phyloP scores from a whole-genome alignment of 495 filamentous ascomycete genomes.

The Penicillium subrubescens region DNA sequence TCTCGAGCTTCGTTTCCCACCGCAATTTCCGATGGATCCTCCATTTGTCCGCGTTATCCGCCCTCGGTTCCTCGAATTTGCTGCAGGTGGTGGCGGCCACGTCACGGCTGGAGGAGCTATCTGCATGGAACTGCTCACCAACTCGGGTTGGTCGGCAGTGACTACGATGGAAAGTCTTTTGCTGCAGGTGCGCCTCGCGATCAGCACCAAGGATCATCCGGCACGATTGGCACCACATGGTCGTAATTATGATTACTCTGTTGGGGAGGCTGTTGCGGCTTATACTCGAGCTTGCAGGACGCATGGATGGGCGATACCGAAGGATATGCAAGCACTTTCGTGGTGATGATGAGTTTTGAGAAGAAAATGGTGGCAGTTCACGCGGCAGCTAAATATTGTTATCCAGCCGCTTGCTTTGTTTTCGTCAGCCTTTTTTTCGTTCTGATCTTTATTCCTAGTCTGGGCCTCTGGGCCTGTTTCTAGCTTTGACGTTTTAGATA shows the following conservation, averaged over 20 bases:
- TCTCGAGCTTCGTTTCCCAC: constrained; percentile 77
- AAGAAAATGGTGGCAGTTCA: not conserved
- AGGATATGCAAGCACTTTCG: constrained; percentile 27
- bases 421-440: not conserved
- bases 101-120: constrained; percentile 86
- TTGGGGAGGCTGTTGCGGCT: constrained; percentile 72
- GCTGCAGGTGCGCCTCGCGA: constrained; percentile 78
- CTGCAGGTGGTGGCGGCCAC: constrained; percentile 79
- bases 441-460: not conserved
- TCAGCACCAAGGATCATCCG: constrained; percentile 67
- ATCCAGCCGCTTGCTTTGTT: not conserved
- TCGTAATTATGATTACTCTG: constrained; percentile 54
- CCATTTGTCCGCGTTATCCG: constrained; percentile 86
- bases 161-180: constrained; percentile 78
- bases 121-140: constrained; percentile 91
- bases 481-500: not conserved
- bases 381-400: not conserved
- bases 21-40: constrained; percentile 73
- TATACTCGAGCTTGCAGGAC: constrained; percentile 64
- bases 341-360: constrained; percentile 15
- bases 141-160: constrained; percentile 75
- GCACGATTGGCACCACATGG: constrained; percentile 57
- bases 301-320: constrained; percentile 60
- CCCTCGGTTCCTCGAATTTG: constrained; percentile 75
- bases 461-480: too few species aligned